phyloP scores from a whole-genome alignment of 805 yeast genomes.

The Candida dajiaensis region DNA sequence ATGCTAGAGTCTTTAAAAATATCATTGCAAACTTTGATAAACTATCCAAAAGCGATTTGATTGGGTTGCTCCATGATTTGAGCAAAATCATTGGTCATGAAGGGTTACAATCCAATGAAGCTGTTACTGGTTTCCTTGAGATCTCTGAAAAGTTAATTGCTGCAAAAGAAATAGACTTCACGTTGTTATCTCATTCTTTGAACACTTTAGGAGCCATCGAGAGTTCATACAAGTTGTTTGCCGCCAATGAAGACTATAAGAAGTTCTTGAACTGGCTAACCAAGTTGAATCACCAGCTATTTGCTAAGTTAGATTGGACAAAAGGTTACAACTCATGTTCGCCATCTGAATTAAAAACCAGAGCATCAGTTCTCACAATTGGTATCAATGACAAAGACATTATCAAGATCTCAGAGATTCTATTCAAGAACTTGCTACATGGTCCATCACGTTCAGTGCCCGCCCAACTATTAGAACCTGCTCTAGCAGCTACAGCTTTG shows the following conservation, averaged over 20 bases:
- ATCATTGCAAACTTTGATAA: conserved; percentile 18
- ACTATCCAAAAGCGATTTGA: conserved; percentile 24
- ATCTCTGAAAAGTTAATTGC: conserved; percentile 18
- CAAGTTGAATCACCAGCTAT: conserved; percentile 12
- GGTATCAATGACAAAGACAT: conserved; percentile 24
- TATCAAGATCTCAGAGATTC: conserved; percentile 28
- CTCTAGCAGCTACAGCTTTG: conserved; percentile 36
- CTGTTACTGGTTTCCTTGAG: conserved; percentile 24
- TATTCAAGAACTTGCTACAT: conserved; percentile 44
- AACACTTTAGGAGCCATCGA: conserved; percentile 20
- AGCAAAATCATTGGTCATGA: conserved; percentile 25
- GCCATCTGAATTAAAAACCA: conserved; percentile 36
- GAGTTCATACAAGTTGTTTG: conserved; percentile 14
- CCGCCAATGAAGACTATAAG: conserved; percentile 2
- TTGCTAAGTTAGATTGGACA: conserved; percentile 33
- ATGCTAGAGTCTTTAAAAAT: conserved; percentile 21
- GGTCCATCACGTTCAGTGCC: conserved; percentile 52
- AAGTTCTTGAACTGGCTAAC: conserved; percentile 13
- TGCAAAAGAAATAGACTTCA: conserved; percentile 13
- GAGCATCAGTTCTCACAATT: conserved; percentile 38
- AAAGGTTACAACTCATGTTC: conserved; percentile 33
- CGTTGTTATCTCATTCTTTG: conserved; percentile 25
- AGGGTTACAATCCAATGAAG: conserved; percentile 20
- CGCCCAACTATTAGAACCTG: conserved; percentile 39
- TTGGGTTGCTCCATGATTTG: conserved; percentile 30